A percentile compares a stretch with the other conserved stretches of the same genome.
Conservation (phyloP, 2,329 filamentous ascomycete genomes). For the Alternaria gaisen region DNA sequence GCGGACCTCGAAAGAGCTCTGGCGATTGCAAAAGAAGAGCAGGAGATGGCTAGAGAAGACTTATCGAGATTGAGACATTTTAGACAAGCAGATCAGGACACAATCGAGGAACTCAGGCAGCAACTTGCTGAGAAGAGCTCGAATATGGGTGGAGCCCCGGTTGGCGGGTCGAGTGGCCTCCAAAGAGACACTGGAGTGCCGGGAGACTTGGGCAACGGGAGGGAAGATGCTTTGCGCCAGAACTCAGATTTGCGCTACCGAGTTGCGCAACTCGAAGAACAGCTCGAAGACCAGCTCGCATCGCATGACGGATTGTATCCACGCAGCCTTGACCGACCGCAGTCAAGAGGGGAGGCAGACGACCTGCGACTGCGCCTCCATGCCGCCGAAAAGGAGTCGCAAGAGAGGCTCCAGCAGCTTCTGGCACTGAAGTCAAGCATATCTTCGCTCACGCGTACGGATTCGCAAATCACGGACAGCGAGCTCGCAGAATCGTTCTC, state of each 20-base stretch:
- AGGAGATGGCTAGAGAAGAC: conserved; percentile 35
- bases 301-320: conserved; percentile 28
- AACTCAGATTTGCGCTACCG: conserved; percentile 36
- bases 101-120: conserved; percentile 30
- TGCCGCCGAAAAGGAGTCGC: conserved; percentile 64
- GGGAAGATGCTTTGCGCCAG: conserved; percentile 31
- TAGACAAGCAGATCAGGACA: conserved; percentile 27
- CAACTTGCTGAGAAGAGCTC: conserved; percentile 23
- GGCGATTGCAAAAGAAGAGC: conserved; percentile 33
- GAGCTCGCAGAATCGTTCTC: conserved; percentile 70
- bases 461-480: conserved; percentile 71
- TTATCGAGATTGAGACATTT: conserved; percentile 34
- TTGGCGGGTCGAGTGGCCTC: conserved; percentile 3
- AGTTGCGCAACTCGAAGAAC: conserved; percentile 38
- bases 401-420: conserved; percentile 66
- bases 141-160: not conserved
- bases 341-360: conserved; percentile 36
- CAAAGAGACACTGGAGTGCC: not conserved
- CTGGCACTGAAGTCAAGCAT: conserved; percentile 76
- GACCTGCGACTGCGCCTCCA: conserved; percentile 43
- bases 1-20: conserved; percentile 42
- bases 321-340: not conserved
- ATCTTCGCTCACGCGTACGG: conserved; percentile 70
- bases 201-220: not conserved
- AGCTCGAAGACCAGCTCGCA: conserved; percentile 37